Evolutionary conservation across 306 rosid genomes (phyloP).

Genomic region (Dalbergia oliveri): DNA sequence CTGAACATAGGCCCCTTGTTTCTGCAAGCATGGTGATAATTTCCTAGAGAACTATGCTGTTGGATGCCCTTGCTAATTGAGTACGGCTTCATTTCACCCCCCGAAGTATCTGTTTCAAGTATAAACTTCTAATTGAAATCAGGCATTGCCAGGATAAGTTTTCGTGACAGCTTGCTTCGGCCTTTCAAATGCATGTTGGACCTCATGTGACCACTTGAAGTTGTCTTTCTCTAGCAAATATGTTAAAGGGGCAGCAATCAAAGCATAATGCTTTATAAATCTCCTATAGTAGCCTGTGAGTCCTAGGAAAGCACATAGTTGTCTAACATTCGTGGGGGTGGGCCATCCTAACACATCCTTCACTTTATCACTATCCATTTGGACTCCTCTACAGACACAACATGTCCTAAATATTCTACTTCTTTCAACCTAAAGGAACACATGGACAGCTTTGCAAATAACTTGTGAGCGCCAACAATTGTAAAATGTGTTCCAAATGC

Average conservation of each 20-base stretch:
- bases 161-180: too few species aligned
- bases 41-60: neutral
- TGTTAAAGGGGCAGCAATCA: too few species aligned
- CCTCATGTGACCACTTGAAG: neutral
- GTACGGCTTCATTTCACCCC: too few species aligned
- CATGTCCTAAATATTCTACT: neutral
- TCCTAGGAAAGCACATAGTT: too few species aligned
- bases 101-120: too few species aligned
- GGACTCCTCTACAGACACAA: neutral
- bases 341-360: too few species aligned
- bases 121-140: too few species aligned
- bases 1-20: neutral
- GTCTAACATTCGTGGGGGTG: too few species aligned
- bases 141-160: too few species aligned
- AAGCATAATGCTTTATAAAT: neutral
- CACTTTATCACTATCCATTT: too few species aligned
- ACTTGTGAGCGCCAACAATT: fast-evolving
- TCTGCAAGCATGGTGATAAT: neutral
- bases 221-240: too few species aligned
- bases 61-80: neutral
- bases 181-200: too few species aligned
- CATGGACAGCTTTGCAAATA: neutral
- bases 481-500: neutral
- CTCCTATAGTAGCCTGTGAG: neutral
- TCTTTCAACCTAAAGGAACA: neutral